Conservation (phyloP, 2,329 filamentous ascomycete species). For the Ophiocordyceps camponoti-saundersi region DNA sequence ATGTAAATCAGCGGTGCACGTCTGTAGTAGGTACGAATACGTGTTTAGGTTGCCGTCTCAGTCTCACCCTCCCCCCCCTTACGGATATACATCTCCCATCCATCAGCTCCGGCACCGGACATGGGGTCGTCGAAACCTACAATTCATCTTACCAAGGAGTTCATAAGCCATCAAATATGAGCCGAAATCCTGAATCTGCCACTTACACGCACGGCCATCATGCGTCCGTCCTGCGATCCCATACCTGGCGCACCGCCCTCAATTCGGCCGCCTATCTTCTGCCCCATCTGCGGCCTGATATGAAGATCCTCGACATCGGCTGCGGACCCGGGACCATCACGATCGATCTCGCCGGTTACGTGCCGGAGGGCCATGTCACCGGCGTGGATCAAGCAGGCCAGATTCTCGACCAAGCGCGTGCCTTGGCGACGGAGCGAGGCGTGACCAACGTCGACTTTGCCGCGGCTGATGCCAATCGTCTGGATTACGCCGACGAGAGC, state of each 20-base stretch:
- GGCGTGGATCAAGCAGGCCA: constrained; percentile 19
- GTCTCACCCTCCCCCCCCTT: too few relatives aligned
- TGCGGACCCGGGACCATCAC: constrained; percentile 32
- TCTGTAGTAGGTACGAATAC: too few relatives aligned
- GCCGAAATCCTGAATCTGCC: constrained; percentile 3
- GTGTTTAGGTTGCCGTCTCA: too few relatives aligned
- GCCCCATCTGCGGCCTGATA: constrained; percentile 18
- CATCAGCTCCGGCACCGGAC: background rate
- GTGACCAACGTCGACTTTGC: constrained; percentile 5
- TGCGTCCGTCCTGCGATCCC: constrained; percentile 16
- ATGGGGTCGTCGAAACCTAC: background rate
- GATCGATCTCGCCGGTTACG: constrained; percentile 18
- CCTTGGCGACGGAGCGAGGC: constrained; percentile 9
- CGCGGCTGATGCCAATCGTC: constrained; percentile 1
- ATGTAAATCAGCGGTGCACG: too few relatives aligned
- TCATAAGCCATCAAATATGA: too few relatives aligned
- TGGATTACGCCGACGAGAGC: constrained; percentile 16
- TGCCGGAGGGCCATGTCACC: constrained; percentile 16
- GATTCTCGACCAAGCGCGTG: constrained; percentile 15
- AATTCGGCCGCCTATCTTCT: constrained; percentile 24
- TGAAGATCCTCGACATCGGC: constrained; percentile 27
- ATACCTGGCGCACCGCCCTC: constrained; percentile 22
- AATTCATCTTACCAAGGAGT: too few relatives aligned
- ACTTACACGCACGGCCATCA: constrained; percentile 23
- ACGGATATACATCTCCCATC: too few relatives aligned